Base-by-base conservation (phyloP, 495 filamentous ascomycete genomes). In the Aspergillus campestris region DNA sequence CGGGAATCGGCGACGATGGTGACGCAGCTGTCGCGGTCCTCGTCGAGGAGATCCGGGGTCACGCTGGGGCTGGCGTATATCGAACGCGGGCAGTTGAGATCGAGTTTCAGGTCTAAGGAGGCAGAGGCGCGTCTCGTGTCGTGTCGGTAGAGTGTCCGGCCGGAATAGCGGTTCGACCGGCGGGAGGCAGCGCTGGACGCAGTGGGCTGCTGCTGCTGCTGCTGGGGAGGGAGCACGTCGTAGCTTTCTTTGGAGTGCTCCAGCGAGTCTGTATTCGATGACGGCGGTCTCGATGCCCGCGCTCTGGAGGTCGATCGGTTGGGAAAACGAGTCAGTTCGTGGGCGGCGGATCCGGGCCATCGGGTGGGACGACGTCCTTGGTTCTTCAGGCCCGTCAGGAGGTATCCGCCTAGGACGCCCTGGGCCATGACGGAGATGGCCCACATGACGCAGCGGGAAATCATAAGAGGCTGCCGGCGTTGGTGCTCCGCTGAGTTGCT, bases 141-240 rank as follows among this genome's bases (percentile, higher is more conserved):
- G 8, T 55, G 53, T n/a, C 57, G 53, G 35, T 57, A 58, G 3
- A 71, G 38, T 14, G 65, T 70, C 32, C 51, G 52, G 1, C 61
- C 65, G 2, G 67, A 71, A 42, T 61, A 64, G 1, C 67, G 64
- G 34, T 58, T 59, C 5, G 64, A 66, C 2, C 53, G 51, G 13
- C 55, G 60, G 5, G 67, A 62, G 15, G 51, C 57, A 35, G 60
- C 55, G 35, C 60, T 50, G 5, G 55, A 61, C 1, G 40, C 14
- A 31, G 45, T 47, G n/a, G 47, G 45, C 14, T 52, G 48, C 7
- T 35, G 18, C 3, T 44, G 18, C 2, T 24, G 18, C 18, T 24
- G 18, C 18, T 24, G 18, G 18, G 18, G 37, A 7, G 48, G 15
- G 15, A 38, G 24, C 6, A 14, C 34, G 12, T 52, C 55, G 18